Evolutionary conservation across 176 grass and related monocot species (phyloP).

Genomic region (Phoenix roebelenii): DNA sequence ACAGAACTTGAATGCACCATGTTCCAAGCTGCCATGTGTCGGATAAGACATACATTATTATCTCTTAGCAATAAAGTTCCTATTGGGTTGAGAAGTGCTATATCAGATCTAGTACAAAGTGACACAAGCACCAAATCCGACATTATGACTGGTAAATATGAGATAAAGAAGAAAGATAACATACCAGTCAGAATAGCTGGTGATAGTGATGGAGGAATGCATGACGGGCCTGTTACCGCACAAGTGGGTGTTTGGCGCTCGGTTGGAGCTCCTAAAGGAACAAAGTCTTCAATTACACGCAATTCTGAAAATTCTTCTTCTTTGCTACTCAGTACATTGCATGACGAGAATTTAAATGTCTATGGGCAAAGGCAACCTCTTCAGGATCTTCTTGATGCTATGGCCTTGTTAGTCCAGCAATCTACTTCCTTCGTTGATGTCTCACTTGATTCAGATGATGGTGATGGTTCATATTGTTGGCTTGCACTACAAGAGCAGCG

Average conservation of each 20-base stretch:
- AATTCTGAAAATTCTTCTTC: constrained; percentile 20
- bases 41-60: constrained; percentile 71
- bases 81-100: constrained; percentile 33
- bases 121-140: constrained; percentile 38
- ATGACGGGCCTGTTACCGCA: constrained; percentile 47
- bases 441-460: constrained; percentile 77
- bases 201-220: constrained; percentile 73
- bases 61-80: constrained; percentile 58
- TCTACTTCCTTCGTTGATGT: constrained; percentile 84
- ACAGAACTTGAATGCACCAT: constrained; percentile 84
- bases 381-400: constrained; percentile 80
- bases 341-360: constrained; percentile 31
- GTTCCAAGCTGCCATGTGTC: constrained; percentile 90
- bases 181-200: constrained; percentile 63
- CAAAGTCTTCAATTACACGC: constrained; percentile 38
- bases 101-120: constrained; percentile 31
- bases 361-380: constrained; percentile 55
- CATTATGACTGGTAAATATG: constrained; percentile 28
- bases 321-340: constrained; percentile 37
- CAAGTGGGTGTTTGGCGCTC: constrained; percentile 79
- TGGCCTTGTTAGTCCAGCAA: constrained; percentile 83
- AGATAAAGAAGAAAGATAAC: constrained; percentile 74
- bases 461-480: constrained; percentile 79
- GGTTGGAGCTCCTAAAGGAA: constrained; percentile 52
- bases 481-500: constrained; percentile 80